Base-by-base conservation (phyloP, 345 rosid genomes). In the Syzygium oleosum region DNA sequence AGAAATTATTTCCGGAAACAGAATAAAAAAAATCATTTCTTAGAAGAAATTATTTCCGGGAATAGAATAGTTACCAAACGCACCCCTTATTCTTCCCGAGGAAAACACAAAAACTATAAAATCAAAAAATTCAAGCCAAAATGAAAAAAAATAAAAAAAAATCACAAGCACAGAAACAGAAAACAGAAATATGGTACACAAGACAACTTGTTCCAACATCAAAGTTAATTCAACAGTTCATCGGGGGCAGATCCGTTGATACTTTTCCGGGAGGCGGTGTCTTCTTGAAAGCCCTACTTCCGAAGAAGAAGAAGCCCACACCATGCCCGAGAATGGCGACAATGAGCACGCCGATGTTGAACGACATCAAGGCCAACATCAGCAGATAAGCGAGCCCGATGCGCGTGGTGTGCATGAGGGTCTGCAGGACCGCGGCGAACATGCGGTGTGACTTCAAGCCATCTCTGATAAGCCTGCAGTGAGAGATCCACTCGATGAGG, bases 331-430 rank as follows among this genome's bases (percentile, higher is more conserved):
- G 92, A 19, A 97, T 92, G 52, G 97, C 97, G 9, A 49, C 96
- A 51, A 96, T 38, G 80, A 95, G 93, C 84, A 96, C 95, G 15
- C 99, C 98, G 1, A 88, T 94, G 53, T 96, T 97, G 85, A 97
- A 96, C 9, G 99, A 96, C 98, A 97, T 97, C 73, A 96, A 87
- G 4, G 99, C 96, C 59, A 97, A 88, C 99, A 97, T 97, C n/a
- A 95, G 94, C 88, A 93, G 25, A 88, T 94, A 95, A n/a, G 92
- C 92, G 14, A 95, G 88, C 3, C 98, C 94, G 51, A 92, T 90
- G 87, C 93, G 92, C 15, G 92, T 5, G 1, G 92, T 88, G 49
- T 94, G 94, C 91, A 94, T 38, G 23, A 87, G 46, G 12, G 96
- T 93, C 91, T 89, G 96, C 53, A 89, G 63, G 17, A 95, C 9